Base-by-base conservation (phyloP, 192 early-diverging fungal genomes). In the Gonapodya sp. region DNA sequence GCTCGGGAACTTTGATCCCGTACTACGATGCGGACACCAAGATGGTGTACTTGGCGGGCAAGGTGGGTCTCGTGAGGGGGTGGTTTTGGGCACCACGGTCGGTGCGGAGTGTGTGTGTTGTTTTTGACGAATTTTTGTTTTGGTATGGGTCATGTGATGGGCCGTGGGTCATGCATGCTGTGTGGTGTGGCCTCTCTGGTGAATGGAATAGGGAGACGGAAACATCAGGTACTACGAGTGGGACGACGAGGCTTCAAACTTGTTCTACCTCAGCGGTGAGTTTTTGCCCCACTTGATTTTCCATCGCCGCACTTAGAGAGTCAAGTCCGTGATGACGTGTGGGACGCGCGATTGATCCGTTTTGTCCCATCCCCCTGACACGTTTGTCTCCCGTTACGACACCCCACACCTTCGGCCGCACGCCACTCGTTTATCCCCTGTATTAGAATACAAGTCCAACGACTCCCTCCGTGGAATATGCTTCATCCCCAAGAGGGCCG, bases 151-250 rank as follows among this genome's bases (percentile, higher is more conserved):
- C n/a, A n/a, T n/a, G n/a, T n/a, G n/a, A n/a, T n/a, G n/a, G n/a
- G n/a, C n/a, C n/a, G n/a, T n/a, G n/a, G n/a, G n/a, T n/a, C n/a
- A n/a, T n/a, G n/a, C n/a, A n/a, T n/a, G n/a, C n/a, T n/a, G n/a
- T n/a, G n/a, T n/a, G n/a, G n/a, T n/a, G n/a, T n/a, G n/a, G n/a
- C 75, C 75, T 18, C 31, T 31, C 75, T 2, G 2, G 16, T 77
- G 14, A 2, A 34, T 34, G 18, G 34, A 77, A 77, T 33, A 87
- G 82, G 94, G 97, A 82, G 97, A 99, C 87, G 97, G 96, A 37
- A 99, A 96, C 86, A 98, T 99, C 84, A 93, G 97, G 35, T 98
- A 98, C 89, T 99, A 94, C 84, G 98, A 99, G 89, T 97, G 93
- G 84, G 94, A 93, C 79, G 95, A 98, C 83, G 97, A 98, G 82